Base-by-base conservation (phyloP, 768 basidiomycete genomes). In the Hericium coralloides region DNA sequence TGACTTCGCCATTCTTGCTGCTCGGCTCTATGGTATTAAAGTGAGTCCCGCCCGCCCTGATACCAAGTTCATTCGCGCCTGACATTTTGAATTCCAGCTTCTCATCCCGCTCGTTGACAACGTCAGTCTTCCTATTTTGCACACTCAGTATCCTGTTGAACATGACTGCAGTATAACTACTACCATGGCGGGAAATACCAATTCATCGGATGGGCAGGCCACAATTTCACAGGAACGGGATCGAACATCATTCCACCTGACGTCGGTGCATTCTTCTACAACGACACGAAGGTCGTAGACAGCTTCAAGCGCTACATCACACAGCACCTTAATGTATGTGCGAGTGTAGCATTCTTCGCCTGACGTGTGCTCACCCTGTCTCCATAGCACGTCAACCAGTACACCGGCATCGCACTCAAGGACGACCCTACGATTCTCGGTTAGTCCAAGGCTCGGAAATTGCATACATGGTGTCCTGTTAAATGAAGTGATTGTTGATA, bases 121-220 rank as follows among this genome's bases (percentile, higher is more conserved):
- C 17, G 57, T 66, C 25, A 62, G 64, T 53, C 39, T n/a, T 22
- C 36, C 8, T 18, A n/a, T 23, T 41, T 12, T 3, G 5, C 36
- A 41, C n/a, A 7, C 41, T 47, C 14, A 31, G 23, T 2, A 14
- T 25, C 25, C 37, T 26, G n/a, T 20, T 61, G 18, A 36, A 14
- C 31, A 18, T 18, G 14, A 49, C 12, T 47, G 26, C 20, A 55
- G 52, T 59, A 66, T 51, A 64, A 65, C 49, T 65, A 52, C 50
- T 64, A 67, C 22, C 66, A 69, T 49, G 66, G 66, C 39, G 69
- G 69, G 10, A 69, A 69, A 55, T 69, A 63, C 53, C 66, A 68
- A 38, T 70, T 68, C 43, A 67, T 70, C 50, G 50, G 63, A 55
- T 68, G 52, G 56, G 57, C 56, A 17, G 60, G 60, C 15, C 18